Evolutionary conservation across 495 filamentous ascomycete genomes (phyloP), one percentile per base, ranked within the genome.

Genomic region (Aspergillus bridgeri): DNA sequence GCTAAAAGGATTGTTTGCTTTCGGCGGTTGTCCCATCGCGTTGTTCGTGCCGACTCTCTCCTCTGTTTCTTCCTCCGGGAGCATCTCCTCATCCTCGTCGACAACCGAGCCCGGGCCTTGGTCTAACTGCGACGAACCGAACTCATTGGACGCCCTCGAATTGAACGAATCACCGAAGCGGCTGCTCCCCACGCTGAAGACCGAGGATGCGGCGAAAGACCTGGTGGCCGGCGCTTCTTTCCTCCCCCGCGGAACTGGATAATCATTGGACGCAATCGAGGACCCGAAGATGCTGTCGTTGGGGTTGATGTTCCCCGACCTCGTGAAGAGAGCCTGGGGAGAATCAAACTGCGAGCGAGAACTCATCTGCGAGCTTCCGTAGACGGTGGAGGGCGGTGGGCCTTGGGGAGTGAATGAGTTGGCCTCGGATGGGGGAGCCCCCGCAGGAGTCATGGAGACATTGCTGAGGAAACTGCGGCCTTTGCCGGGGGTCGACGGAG

Each of bases 361-460:
- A 58, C 75, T 75, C 59, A 83, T 69, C 55, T 87, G 83, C 5
- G 88, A 89, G 72, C 83, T 88, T 29, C 85, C 85, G 52, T 89
- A 80, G 54, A 83, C 70, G 9, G 81, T 81, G 6, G 82, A 85
- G 21, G 83, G 81, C 19, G 89, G 88, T 23, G 80, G 83, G 27
- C 86, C 89, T 57, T 81, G 83, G 11, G 90, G 89, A 24, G 88
- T 90, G 69, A 91, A 91, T 27, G 89, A 91, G 20, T 78, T 76
- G 9, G 80, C 73, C 38, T 82, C 83, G 3, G 83, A 85, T 21
- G 89, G 89, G 15, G 91, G 90, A 48, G 82, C 84, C 9, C 85
- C 89, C 23, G 86, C 84, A 46, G 91, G 91, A 20, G 91, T 93
- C 1, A 88, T 92, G 0, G 91, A 92, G 29, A 84, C 79, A 65